Evolutionary conservation across 805 yeast genomes (phyloP).

Genomic region (Candida khao-thaluensis): DNA sequence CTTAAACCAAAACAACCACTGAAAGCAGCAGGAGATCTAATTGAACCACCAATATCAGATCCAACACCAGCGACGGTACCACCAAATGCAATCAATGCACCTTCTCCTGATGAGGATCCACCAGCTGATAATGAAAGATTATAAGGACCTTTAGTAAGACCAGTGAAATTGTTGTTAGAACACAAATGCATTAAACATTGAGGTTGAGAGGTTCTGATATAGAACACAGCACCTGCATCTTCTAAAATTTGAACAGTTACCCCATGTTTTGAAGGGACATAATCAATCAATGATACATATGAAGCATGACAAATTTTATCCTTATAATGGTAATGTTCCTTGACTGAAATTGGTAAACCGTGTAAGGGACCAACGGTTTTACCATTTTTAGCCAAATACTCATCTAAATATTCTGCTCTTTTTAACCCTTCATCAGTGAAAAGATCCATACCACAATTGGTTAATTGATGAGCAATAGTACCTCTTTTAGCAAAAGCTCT

Average conservation of each 20-base stretch:
- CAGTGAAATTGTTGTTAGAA: constrained; percentile 39
- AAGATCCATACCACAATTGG: constrained; percentile 42
- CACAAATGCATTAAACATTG: constrained; percentile 46
- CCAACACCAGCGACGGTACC: constrained; percentile 42
- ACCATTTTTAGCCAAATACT: constrained; percentile 44
- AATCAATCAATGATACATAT: constrained; percentile 34
- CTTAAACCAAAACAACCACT: constrained; percentile 42
- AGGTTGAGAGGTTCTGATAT: constrained; percentile 42
- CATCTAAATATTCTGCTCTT: constrained; percentile 56
- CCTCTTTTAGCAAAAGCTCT: constrained; percentile 45
- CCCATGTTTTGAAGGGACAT: constrained; percentile 29
- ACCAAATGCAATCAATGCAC: constrained; percentile 40
- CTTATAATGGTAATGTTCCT: constrained; percentile 44
- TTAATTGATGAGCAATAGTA: constrained; percentile 43
- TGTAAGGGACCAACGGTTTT: constrained; percentile 60
- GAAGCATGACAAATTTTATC: constrained; percentile 40
- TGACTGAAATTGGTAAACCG: constrained; percentile 63
- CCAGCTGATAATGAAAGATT: constrained; percentile 40
- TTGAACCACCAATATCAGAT: constrained; percentile 45
- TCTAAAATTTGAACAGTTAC: constrained; percentile 34
- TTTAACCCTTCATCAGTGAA: constrained; percentile 60
- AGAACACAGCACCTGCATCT: constrained; percentile 42
- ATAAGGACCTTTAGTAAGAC: constrained; percentile 34
- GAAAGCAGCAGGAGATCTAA: constrained; percentile 44
- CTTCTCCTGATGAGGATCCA: constrained; percentile 48